These are phyloP conservation scores for Phytophthora capsici DNA, from an alignment of 352 stramenopile species.

Conservation along the genomic window DNA sequence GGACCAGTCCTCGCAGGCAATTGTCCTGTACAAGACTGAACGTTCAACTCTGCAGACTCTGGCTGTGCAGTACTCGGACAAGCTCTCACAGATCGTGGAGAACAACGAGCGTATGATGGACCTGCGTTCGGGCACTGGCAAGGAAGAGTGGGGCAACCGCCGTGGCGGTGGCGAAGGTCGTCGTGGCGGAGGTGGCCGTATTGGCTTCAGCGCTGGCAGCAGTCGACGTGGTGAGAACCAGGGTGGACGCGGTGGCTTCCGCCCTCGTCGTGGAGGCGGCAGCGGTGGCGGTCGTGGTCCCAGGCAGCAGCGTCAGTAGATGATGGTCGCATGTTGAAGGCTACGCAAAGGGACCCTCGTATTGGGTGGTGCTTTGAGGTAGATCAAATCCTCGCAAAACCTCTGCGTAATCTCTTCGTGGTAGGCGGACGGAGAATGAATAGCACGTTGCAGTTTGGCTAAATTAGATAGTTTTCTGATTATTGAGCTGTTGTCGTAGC, in stretches of 20 bases:
- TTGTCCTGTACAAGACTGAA: slow-evolving; percentile 95
- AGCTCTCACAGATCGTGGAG: slow-evolving; percentile 87
- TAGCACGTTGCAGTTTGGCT: slow-evolving; percentile 34
- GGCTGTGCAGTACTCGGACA: slow-evolving; percentile 97
- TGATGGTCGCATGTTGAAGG: slow-evolving; percentile 26
- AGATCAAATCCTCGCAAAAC: slow-evolving; percentile 25
- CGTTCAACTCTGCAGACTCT: slow-evolving; percentile 94
- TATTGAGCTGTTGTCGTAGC: slow-evolving; percentile 10
- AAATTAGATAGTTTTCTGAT: slow-evolving; percentile 29
- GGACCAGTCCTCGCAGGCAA: slow-evolving; percentile 98
- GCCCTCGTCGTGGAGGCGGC: slow-evolving; percentile 48
- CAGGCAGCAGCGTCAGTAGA: slow-evolving; percentile 54
- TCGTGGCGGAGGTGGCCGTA: slow-evolving; percentile 46
- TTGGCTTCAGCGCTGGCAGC: slow-evolving; percentile 43
- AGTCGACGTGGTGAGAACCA: slow-evolving; percentile 57
- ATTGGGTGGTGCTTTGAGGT: slow-evolving; percentile 15
- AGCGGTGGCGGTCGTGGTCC: slow-evolving; percentile 44
- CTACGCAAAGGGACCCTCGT: slow-evolving; percentile 21
- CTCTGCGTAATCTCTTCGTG: slow-evolving; percentile 19
- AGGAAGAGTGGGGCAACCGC: slow-evolving; percentile 75
- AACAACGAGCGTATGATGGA: slow-evolving; percentile 93
- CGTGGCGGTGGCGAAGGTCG: slow-evolving; percentile 46
- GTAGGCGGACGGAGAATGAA: slow-evolving; percentile 35
- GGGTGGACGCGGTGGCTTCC: slow-evolving; percentile 52
- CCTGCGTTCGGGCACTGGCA: slow-evolving; percentile 65